phyloP scores from a whole-genome alignment of 805 yeast species.

The Isabelozyma gotoi region DNA sequence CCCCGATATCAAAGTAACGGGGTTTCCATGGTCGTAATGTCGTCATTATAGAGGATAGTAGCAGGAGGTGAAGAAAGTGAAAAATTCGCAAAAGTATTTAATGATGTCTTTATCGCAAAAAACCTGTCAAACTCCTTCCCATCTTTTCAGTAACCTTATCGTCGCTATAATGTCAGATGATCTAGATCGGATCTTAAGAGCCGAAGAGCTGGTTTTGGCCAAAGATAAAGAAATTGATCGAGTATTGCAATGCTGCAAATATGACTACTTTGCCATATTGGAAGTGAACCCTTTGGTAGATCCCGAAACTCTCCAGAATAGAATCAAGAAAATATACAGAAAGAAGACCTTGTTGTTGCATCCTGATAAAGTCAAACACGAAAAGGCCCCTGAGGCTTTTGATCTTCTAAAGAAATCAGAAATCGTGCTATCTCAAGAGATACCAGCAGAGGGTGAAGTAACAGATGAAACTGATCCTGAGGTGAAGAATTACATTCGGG shows the following conservation, averaged over 20 bases:
- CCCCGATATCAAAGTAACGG: constrained; percentile 48
- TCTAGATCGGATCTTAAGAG: constrained; percentile 14
- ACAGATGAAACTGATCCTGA: constrained; percentile 5
- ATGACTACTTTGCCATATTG: constrained; percentile 57
- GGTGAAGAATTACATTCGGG: constrained; percentile 6
- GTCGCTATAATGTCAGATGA: constrained; percentile 11
- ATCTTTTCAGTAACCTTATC: not conserved
- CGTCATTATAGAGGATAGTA: not conserved
- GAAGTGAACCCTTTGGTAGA: constrained; percentile 34
- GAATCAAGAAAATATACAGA: constrained; percentile 50
- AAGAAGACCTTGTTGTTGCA: constrained; percentile 64
- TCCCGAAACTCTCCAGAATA: constrained; percentile 32
- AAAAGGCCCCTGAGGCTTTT: constrained; percentile 64
- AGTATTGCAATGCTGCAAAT: constrained; percentile 44
- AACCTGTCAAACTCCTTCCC: not conserved
- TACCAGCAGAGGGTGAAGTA: constrained; percentile 8
- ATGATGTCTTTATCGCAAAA: not conserved
- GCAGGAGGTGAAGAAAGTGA: not conserved
- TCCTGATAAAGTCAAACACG: constrained; percentile 62
- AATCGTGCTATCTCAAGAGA: constrained; percentile 20
- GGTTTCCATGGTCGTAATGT: constrained; percentile 32
- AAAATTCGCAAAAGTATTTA: not conserved
- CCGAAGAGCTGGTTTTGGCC: constrained; percentile 25
- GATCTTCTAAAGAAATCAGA: constrained; percentile 59
- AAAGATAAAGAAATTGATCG: constrained; percentile 57